phyloP scores from a whole-genome alignment of 306 rosid species.

The Herpetospermum pedunculosum region DNA sequence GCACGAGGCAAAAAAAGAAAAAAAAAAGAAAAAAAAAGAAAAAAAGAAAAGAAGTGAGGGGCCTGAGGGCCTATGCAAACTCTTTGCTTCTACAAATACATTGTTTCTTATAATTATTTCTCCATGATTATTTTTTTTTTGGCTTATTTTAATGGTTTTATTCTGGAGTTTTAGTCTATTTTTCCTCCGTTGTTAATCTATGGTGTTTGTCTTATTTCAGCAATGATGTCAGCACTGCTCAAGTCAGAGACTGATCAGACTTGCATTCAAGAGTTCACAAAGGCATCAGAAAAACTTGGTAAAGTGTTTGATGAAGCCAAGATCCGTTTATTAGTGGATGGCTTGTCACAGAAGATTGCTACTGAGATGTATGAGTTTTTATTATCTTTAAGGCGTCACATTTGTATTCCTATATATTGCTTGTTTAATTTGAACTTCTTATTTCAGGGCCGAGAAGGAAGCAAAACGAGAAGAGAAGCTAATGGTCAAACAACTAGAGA shows the following conservation, averaged over 20 bases:
- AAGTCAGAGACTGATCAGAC: conserved; percentile 33
- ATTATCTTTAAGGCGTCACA: conserved; percentile 6
- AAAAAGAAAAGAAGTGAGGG: not conserved
- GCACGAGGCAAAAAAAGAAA: not conserved
- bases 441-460: conserved; percentile 55
- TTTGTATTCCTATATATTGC: conserved; percentile 5
- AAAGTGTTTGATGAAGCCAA: conserved; percentile 44
- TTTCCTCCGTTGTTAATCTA: not conserved
- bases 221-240: conserved; percentile 38
- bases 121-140: not conserved
- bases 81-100: not conserved
- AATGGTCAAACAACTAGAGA: conserved; percentile 56
- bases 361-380: conserved; percentile 42
- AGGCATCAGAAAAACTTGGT: conserved; percentile 49
- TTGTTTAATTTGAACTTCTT: conserved; percentile 1
- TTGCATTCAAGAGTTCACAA: conserved; percentile 27
- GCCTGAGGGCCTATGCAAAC: not conserved
- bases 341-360: conserved; percentile 42
- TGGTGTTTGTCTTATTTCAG: conserved; percentile 28
- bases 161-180: not conserved
- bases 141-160: not conserved
- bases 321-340: conserved; percentile 43
- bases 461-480: conserved; percentile 55
- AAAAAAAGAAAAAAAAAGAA: too few relatives aligned
- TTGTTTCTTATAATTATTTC: not conserved